These are phyloP conservation scores for Lojkania enalia DNA, from an alignment of 2,329 filamentous ascomycete species.

Conservation along the genomic window DNA sequence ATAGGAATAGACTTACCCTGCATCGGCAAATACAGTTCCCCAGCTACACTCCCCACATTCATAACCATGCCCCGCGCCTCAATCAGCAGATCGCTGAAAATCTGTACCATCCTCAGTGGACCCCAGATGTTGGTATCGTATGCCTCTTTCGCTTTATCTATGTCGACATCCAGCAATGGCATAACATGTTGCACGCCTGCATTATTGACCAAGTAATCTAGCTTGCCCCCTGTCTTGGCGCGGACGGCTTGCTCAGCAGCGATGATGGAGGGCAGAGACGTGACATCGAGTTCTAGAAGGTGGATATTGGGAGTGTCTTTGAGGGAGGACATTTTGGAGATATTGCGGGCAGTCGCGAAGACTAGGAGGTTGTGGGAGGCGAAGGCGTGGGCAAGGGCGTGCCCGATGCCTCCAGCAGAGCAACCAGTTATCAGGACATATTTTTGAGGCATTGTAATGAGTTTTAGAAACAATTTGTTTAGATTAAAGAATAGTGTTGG, in stretches of 20 bases:
- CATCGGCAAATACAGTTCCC: conserved; percentile 3
- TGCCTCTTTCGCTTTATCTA: conserved; percentile 14
- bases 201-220: conserved; percentile 60
- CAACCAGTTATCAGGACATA: conserved; percentile 23
- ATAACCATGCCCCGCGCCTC: conserved; percentile 16
- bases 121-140: conserved; percentile 48
- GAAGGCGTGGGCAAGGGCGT: conserved; percentile 44
- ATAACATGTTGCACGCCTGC: conserved; percentile 57
- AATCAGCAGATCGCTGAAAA: conserved; percentile 34
- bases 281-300: conserved; percentile 52
- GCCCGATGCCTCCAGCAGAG: conserved; percentile 45
- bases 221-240: conserved; percentile 47
- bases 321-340: conserved; percentile 26
- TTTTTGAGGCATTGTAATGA: conserved; percentile 1
- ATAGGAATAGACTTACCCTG: conserved; percentile 11
- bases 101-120: conserved; percentile 41
- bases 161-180: conserved; percentile 55
- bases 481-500: too few relatives aligned
- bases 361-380: conserved; percentile 41
- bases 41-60: conserved; percentile 13
- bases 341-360: conserved; percentile 47
- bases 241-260: conserved; percentile 50
- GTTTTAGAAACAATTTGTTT: too few relatives aligned
- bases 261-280: conserved; percentile 49
- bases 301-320: conserved; percentile 42